Conservation (phyloP, 768 basidiomycete genomes). For the Mycena haematopus region DNA sequence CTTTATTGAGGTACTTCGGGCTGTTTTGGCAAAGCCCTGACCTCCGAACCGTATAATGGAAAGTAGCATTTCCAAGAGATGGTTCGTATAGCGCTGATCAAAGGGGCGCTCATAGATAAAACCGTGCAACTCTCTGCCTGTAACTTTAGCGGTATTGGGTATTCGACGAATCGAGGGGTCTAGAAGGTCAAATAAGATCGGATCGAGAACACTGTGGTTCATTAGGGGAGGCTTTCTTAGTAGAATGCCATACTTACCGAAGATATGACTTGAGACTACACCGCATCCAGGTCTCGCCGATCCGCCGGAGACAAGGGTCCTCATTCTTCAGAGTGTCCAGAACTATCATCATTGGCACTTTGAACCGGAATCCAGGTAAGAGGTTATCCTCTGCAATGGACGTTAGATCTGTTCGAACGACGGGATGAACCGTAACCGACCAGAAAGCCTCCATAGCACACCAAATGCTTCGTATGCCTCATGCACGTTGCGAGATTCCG, state of each 20-base stretch:
- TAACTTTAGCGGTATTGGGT: slow-evolving; percentile 56
- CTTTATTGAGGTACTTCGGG: slow-evolving; percentile 66
- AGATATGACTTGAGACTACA: slow-evolving; percentile 91
- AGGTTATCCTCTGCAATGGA: slow-evolving; percentile 70
- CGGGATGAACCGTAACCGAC: slow-evolving; percentile 45
- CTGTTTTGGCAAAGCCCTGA: slow-evolving; percentile 82
- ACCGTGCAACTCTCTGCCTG: slow-evolving; percentile 69
- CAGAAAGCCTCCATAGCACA: slow-evolving; percentile 88
- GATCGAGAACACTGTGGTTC: slow-evolving; percentile 79
- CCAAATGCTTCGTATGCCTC: slow-evolving; percentile 89
- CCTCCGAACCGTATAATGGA: slow-evolving; percentile 88
- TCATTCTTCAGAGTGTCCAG: slow-evolving; percentile 82
- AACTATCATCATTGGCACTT: slow-evolving; percentile 86
- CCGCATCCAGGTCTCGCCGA: slow-evolving; percentile 97
- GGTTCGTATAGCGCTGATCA: slow-evolving; percentile 74
- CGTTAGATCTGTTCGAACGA: slow-evolving; percentile 8
- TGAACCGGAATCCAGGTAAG: slow-evolving; percentile 83
- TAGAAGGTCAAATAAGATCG: slow-evolving; percentile 78
- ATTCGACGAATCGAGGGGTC: slow-evolving; percentile 69
- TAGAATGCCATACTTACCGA: slow-evolving; percentile 57
- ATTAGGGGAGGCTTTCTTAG: slow-evolving; percentile 2
- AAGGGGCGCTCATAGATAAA: slow-evolving; percentile 76
- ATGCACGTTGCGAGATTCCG: slow-evolving; percentile 51
- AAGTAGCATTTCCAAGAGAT: slow-evolving; percentile 79
- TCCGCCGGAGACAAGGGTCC: slow-evolving; percentile 73